Percentiles rank a stretch among this genome's conserved stretches.
These are phyloP conservation scores for Didymella arachidicola DNA, from an alignment of 2,329 filamentous ascomycete species.

Conservation along the genomic window DNA sequence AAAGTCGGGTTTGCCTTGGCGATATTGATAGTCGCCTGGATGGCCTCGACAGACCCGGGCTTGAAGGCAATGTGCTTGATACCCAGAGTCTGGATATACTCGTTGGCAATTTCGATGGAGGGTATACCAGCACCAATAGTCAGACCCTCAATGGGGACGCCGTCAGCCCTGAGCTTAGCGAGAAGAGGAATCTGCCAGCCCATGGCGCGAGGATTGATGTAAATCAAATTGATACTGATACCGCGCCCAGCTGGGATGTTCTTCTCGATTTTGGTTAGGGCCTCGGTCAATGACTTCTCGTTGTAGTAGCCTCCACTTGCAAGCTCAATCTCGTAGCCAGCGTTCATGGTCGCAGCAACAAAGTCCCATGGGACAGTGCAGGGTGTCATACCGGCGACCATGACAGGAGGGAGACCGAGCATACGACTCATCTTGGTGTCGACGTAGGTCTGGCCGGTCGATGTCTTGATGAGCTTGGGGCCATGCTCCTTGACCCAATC, in stretches of 20 bases:
- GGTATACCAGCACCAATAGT: constrained; percentile 60
- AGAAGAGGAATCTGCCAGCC: constrained; percentile 62
- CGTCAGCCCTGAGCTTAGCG: constrained; percentile 56
- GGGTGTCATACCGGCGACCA: constrained; percentile 60
- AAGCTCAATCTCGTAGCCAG: constrained; percentile 59
- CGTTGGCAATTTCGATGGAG: constrained; percentile 57
- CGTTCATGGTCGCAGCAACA: constrained; percentile 62
- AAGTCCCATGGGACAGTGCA: constrained; percentile 59
- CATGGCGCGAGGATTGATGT: constrained; percentile 62
- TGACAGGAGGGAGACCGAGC: constrained; percentile 57
- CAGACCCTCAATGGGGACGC: constrained; percentile 57
- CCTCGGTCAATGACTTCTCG: constrained; percentile 54
- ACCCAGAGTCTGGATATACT: constrained; percentile 65
- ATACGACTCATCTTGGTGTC: constrained; percentile 76
- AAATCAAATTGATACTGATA: constrained; percentile 63
- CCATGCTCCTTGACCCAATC: constrained; percentile 99
- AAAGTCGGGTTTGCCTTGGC: constrained; percentile 57
- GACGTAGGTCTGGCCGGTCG: constrained; percentile 86
- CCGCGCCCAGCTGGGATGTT: constrained; percentile 58
- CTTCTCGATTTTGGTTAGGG: constrained; percentile 56
- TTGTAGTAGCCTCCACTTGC: constrained; percentile 62
- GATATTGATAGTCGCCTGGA: constrained; percentile 58
- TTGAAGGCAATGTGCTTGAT: constrained; percentile 60
- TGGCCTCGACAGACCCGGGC: constrained; percentile 56
- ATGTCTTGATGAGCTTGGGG: constrained; percentile 89